Evolutionary conservation across 2,329 filamentous ascomycete species (phyloP).

Genomic region (Aspergillus hortae): DNA sequence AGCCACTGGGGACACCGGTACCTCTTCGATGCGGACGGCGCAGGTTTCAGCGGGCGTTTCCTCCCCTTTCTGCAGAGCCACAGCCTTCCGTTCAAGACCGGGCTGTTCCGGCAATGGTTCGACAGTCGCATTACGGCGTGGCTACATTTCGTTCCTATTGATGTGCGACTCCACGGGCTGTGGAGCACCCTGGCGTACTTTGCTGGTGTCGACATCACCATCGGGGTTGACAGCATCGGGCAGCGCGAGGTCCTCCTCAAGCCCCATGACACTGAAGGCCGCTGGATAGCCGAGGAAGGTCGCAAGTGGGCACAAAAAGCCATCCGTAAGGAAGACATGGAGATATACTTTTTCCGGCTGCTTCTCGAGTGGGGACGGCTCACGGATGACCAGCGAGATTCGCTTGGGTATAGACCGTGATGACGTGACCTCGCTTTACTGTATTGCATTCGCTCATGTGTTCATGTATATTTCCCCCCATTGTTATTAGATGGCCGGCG

Average conservation of each 20-base stretch:
- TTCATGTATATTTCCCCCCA: not conserved
- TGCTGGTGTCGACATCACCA: slow-evolving; percentile 45
- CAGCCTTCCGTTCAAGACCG: slow-evolving; percentile 65
- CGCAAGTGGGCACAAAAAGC: slow-evolving; percentile 62
- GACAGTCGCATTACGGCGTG: slow-evolving; percentile 70
- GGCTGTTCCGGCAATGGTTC: slow-evolving; percentile 76
- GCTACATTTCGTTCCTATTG: slow-evolving; percentile 77
- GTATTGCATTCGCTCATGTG: not conserved
- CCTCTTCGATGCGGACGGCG: slow-evolving; percentile 68
- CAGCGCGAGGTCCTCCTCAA: slow-evolving; percentile 49
- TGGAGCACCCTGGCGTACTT: slow-evolving; percentile 76
- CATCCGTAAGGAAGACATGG: slow-evolving; percentile 69
- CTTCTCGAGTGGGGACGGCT: slow-evolving; percentile 73
- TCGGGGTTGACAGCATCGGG: slow-evolving; percentile 23
- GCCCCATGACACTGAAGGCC: slow-evolving; percentile 51
- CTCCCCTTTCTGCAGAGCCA: slow-evolving; percentile 63
- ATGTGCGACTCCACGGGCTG: slow-evolving; percentile 68
- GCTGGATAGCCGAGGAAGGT: slow-evolving; percentile 65
- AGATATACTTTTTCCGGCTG: slow-evolving; percentile 74
- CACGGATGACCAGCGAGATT: slow-evolving; percentile 58
- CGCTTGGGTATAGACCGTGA: slow-evolving; percentile 39
- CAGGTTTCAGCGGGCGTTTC: slow-evolving; percentile 63
- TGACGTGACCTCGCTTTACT: not conserved
- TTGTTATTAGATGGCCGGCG: not conserved
- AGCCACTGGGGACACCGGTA: slow-evolving; percentile 64